A percentile compares a stretch with the other conserved stretches of the same genome.
These are phyloP conservation scores for Athelia psychrophila DNA, from an alignment of 1,284 basidiomycete genomes.

Conservation along the genomic window DNA sequence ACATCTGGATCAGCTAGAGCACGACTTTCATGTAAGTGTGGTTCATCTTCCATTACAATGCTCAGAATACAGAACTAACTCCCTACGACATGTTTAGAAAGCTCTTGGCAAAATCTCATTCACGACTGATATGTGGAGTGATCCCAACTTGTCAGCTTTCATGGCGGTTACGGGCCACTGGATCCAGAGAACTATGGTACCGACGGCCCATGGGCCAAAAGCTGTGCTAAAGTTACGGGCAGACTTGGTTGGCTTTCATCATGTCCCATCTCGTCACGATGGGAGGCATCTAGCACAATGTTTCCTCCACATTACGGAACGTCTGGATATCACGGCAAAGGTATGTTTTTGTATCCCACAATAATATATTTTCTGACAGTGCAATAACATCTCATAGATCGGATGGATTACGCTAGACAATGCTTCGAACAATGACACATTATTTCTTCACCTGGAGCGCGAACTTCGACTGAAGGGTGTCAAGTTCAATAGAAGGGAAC, in stretches of 20 bases:
- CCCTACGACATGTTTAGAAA: constrained; percentile 1
- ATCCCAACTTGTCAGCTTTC: constrained; percentile 4
- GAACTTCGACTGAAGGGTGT: background rate
- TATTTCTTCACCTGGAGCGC: constrained; percentile 5
- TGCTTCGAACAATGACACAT: constrained; percentile 14
- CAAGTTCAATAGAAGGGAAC: constrained; percentile 2
- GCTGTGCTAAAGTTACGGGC: constrained; percentile 5
- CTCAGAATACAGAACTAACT: no score
- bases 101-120: constrained; percentile 15
- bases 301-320: background rate
- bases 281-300: constrained; percentile 11
- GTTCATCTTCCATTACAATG: background rate
- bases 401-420: constrained; percentile 18
- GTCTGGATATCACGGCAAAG: background rate
- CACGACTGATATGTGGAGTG: constrained; percentile 16
- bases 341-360: background rate
- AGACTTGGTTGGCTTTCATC: constrained; percentile 13
- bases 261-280: constrained; percentile 9
- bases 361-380: background rate
- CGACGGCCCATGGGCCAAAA: background rate
- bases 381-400: constrained; percentile 5
- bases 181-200: background rate
- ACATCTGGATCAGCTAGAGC: constrained; percentile 12
- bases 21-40: constrained; percentile 11
- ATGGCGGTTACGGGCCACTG: constrained; percentile 18